Percentiles rank a stretch among this genome's conserved stretches.
These are phyloP conservation scores for Epichloe sp. DNA, from an alignment of 2,329 filamentous ascomycete species.

Conservation along the genomic window DNA sequence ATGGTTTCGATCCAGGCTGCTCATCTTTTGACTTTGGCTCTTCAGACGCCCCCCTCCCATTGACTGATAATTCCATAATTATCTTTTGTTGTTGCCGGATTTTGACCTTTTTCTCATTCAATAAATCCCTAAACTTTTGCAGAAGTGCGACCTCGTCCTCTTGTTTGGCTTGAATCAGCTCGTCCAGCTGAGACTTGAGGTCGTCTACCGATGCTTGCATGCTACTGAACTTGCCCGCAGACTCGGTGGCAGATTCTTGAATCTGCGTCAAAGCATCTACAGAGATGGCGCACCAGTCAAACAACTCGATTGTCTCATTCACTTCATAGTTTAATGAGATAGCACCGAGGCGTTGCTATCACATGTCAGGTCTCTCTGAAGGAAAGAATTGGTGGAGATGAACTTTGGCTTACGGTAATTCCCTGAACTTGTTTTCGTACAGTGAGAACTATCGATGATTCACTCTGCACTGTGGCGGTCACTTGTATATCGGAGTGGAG, in stretches of 20 bases:
- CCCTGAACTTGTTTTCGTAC: slow-evolving; percentile 53
- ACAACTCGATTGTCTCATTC: slow-evolving; percentile 48
- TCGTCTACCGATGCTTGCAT: slow-evolving; percentile 44
- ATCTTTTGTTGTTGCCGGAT: slow-evolving; percentile 60
- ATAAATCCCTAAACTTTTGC: slow-evolving; percentile 53
- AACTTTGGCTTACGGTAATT: slow-evolving; percentile 43
- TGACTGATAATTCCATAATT: slow-evolving; percentile 31
- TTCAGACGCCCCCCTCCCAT: slow-evolving; percentile 13
- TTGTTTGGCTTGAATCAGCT: slow-evolving; percentile 52
- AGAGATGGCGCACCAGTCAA: slow-evolving; percentile 56
- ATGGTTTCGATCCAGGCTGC: slow-evolving; percentile 16
- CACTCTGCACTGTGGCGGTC: slow-evolving; percentile 43
- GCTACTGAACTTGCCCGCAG: slow-evolving; percentile 27
- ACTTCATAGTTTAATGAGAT: slow-evolving; percentile 43
- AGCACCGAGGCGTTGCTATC: slow-evolving; percentile 55
- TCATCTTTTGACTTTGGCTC: slow-evolving; percentile 11
- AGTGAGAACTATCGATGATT: slow-evolving; percentile 42
- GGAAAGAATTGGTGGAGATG: neutral
- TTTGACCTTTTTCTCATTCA: slow-evolving; percentile 72
- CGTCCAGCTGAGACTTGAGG: slow-evolving; percentile 50
- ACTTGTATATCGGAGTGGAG: slow-evolving; percentile 42
- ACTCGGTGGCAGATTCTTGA: slow-evolving; percentile 27
- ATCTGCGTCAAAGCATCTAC: slow-evolving; percentile 34
- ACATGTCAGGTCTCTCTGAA: slow-evolving; percentile 6
- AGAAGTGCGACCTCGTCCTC: slow-evolving; percentile 54